Evolutionary conservation across 345 rosid species (phyloP).

Genomic region (Eucalyptus albens): DNA sequence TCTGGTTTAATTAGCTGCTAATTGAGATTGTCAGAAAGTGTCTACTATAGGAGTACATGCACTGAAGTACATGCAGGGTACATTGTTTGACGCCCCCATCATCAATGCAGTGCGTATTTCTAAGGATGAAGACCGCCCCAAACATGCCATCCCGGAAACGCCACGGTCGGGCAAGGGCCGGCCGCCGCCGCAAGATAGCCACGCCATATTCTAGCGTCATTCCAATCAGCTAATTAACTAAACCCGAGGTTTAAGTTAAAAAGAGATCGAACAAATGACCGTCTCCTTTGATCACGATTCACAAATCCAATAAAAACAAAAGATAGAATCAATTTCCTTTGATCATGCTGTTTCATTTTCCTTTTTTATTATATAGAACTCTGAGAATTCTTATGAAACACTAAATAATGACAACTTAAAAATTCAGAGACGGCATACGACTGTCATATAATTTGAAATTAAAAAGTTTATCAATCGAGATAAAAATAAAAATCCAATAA

Average conservation of each 20-base stretch:
- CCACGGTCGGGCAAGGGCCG: not conserved
- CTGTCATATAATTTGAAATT: not conserved
- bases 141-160: not conserved
- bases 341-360: not conserved
- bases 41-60: not conserved
- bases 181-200: not conserved
- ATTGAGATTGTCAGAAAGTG: not conserved
- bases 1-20: not conserved
- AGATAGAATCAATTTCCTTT: not conserved
- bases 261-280: not conserved
- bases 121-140: not conserved
- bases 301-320: fast-evolving
- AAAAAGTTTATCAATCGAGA: not conserved
- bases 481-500: not conserved
- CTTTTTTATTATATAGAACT: not conserved
- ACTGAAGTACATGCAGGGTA: not conserved
- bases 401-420: not conserved
- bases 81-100: not conserved
- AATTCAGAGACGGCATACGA: not conserved
- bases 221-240: not conserved
- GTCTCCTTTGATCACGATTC: not conserved
- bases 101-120: not conserved
- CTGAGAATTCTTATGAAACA: not conserved
- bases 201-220: not conserved
- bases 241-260: not conserved